These are phyloP conservation scores for Pseudogymnoascus destructans DNA, from an alignment of 2,329 filamentous ascomycete genomes.

Conservation along the genomic window DNA sequence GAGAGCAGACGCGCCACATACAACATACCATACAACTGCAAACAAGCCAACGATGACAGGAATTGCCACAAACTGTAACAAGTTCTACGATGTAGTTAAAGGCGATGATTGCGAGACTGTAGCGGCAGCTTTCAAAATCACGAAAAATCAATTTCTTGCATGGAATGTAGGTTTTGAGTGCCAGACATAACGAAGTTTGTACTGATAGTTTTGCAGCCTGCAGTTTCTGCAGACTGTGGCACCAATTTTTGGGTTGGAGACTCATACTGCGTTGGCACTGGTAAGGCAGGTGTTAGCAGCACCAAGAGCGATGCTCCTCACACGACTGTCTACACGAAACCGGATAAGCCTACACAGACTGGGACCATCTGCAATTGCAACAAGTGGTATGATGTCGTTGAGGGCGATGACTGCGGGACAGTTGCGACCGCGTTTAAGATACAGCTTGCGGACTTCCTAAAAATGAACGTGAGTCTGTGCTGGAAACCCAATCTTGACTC, in stretches of 20 bases:
- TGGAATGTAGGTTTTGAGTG: not conserved
- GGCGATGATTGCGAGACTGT: constrained; percentile 19
- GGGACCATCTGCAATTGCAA: constrained; percentile 10
- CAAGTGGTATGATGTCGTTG: constrained; percentile 8
- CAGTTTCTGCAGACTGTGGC: constrained; percentile 17
- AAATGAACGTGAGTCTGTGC: not conserved
- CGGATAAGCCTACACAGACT: not conserved
- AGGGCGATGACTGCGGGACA: constrained; percentile 9
- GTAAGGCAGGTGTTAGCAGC: not conserved
- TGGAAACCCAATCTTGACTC: not conserved
- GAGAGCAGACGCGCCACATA: not conserved
- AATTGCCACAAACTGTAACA: constrained; percentile 12
- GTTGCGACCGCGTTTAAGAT: constrained; percentile 5
- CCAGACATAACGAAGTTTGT: not conserved
- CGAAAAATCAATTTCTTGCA: not conserved
- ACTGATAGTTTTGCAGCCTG: not conserved
- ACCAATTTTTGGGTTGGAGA: constrained; percentile 21
- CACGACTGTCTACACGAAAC: not conserved
- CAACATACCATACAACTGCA: constrained; percentile 2
- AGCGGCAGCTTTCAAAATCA: constrained; percentile 4
- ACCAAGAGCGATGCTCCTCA: constrained; percentile 5
- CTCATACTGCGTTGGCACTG: constrained; percentile 22
- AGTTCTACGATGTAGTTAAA: constrained; percentile 12
- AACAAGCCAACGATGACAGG: constrained; percentile 17
- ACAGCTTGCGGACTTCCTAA: constrained; percentile 5